Conservation (phyloP, 202 grass and related monocot species). For the Digitaria exilis region DNA sequence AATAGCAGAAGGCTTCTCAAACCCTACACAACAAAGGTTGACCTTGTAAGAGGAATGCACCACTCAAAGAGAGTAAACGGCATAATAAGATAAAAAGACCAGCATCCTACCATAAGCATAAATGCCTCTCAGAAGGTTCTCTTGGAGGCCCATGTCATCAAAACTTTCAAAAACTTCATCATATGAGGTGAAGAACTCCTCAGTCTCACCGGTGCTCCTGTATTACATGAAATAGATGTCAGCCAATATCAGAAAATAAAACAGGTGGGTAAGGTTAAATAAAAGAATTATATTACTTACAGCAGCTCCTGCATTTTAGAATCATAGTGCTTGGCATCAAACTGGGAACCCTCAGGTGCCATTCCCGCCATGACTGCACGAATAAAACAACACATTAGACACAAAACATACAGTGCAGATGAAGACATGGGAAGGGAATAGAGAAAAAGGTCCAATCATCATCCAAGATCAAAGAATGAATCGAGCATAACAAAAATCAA, state of each 20-base stretch:
- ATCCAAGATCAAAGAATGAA: too few relatives aligned
- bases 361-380: conserved; percentile 71
- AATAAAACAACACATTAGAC: conserved; percentile 1
- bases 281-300: conserved; percentile 10
- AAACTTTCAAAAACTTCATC: conserved; percentile 90
- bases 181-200: conserved; percentile 87
- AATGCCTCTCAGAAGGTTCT: conserved; percentile 93
- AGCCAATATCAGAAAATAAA: background rate
- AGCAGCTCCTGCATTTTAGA: conserved; percentile 88
- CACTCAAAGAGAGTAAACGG: background rate
- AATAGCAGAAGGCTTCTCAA: conserved; percentile 93
- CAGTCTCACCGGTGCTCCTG: conserved; percentile 62
- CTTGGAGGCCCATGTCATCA: conserved; percentile 95
- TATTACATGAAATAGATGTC: conserved; percentile 10
- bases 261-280: background rate
- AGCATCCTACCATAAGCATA: conserved; percentile 77
- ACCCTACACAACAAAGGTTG: conserved; percentile 50
- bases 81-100: background rate
- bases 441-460: too few relatives aligned
- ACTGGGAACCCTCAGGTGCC: conserved; percentile 73
- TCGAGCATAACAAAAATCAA: too few relatives aligned
- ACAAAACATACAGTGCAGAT: background rate
- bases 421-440: too few relatives aligned
- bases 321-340: conserved; percentile 80
- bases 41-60: background rate